These are phyloP conservation scores for Neurospora sp. DNA, from an alignment of 495 filamentous ascomycete genomes.

Conservation along the genomic window DNA sequence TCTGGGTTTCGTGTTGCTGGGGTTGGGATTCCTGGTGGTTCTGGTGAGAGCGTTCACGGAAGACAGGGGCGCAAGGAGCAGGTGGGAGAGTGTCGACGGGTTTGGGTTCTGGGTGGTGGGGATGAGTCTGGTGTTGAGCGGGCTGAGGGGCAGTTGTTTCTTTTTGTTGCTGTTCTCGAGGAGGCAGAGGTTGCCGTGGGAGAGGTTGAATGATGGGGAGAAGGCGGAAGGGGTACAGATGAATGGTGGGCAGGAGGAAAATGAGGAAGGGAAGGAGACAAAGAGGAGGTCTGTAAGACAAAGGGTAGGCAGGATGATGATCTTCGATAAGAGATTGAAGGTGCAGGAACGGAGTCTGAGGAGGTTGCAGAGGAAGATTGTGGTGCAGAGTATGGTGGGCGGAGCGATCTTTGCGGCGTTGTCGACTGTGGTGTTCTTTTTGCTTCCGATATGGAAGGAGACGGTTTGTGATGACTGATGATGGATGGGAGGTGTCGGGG, in stretches of 20 bases:
- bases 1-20: slow-evolving; percentile 23
- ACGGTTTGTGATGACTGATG: slow-evolving; percentile 7
- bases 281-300: slow-evolving; percentile 8
- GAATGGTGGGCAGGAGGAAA: not conserved
- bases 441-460: slow-evolving; percentile 31
- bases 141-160: slow-evolving; percentile 31
- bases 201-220: slow-evolving; percentile 25
- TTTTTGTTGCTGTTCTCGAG: slow-evolving; percentile 32
- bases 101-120: slow-evolving; percentile 35
- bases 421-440: slow-evolving; percentile 27
- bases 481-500: not conserved
- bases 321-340: slow-evolving; percentile 32
- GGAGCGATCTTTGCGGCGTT: slow-evolving; percentile 26
- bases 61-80: slow-evolving; percentile 19
- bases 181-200: slow-evolving; percentile 32
- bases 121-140: slow-evolving; percentile 24
- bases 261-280: not conserved
- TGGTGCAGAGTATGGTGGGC: slow-evolving; percentile 29
- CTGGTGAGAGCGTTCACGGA: slow-evolving; percentile 24
- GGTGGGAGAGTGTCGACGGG: slow-evolving; percentile 27
- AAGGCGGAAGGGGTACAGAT: not conserved
- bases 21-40: slow-evolving; percentile 24
- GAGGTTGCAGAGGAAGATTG: slow-evolving; percentile 29
- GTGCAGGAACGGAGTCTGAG: slow-evolving; percentile 31
- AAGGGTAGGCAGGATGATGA: slow-evolving; percentile 22